A percentile compares a stretch with the other conserved stretches of the same genome.
Evolutionary conservation across 2,329 filamentous ascomycete species (phyloP).

Genomic region (Myriosclerotinia scirpicola): DNA sequence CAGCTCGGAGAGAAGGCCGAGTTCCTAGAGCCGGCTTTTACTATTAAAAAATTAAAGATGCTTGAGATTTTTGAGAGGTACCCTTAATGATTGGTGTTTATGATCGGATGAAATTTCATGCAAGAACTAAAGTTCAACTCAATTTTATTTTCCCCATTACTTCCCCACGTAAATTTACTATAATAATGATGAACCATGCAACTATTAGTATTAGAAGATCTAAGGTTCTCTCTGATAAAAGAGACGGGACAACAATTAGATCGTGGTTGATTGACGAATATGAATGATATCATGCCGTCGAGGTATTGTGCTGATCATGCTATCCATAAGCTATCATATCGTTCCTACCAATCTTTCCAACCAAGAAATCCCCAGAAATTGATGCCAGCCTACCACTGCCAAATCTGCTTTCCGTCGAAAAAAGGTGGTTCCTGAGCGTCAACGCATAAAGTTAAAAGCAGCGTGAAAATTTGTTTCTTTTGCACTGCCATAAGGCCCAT

Average conservation of each 20-base stretch:
- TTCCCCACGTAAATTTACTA: slow-evolving; percentile 8
- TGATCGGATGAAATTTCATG: slow-evolving; percentile 8
- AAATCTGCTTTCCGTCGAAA: slow-evolving; percentile 1
- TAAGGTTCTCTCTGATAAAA: background rate
- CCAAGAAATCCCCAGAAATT: slow-evolving; percentile 15
- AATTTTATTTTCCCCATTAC: slow-evolving; percentile 17
- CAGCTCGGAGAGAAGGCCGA: slow-evolving; percentile 16
- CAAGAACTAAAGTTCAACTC: background rate
- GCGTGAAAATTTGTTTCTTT: slow-evolving; percentile 7
- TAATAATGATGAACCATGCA: background rate
- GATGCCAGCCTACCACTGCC: slow-evolving; percentile 3
- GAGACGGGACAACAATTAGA: slow-evolving; percentile 5
- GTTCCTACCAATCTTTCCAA: slow-evolving; percentile 14
- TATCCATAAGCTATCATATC: slow-evolving; percentile 13
- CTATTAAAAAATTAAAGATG: background rate
- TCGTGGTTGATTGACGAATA: slow-evolving; percentile 7
- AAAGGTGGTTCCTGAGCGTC: slow-evolving; percentile 16
- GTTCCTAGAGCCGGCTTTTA: slow-evolving; percentile 7
- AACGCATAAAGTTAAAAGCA: slow-evolving; percentile 13
- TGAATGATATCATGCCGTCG: slow-evolving; percentile 18
- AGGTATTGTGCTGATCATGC: slow-evolving; percentile 10
- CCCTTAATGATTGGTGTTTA: slow-evolving; percentile 6
- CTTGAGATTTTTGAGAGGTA: background rate
- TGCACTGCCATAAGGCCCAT: slow-evolving; percentile 23
- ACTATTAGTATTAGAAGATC: background rate